Evolutionary conservation across 306 rosid species (phyloP).

Genomic region (Macrotyloma uniflorum): DNA sequence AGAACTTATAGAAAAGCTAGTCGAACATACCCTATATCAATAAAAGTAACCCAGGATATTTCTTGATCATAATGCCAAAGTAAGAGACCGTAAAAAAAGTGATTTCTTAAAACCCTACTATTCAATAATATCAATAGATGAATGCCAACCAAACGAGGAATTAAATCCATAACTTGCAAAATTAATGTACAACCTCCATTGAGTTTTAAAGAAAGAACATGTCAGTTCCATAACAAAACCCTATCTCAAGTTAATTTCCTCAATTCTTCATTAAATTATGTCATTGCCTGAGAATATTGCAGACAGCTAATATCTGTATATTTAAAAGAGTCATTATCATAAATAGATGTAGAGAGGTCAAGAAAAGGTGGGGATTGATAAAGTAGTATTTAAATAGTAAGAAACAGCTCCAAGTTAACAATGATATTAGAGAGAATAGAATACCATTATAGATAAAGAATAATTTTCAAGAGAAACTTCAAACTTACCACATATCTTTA

Average conservation of each 20-base stretch:
- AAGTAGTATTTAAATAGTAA: not conserved
- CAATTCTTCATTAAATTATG: not conserved
- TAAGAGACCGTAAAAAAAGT: not conserved
- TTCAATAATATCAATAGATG: not conserved
- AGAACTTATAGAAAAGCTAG: too few species aligned
- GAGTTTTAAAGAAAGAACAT: constrained; percentile 1
- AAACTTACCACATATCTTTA: constrained; percentile 85
- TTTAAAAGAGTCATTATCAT: constrained; percentile 1
- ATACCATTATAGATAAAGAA: constrained; percentile 27
- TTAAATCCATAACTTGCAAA: not conserved
- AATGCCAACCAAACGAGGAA: not conserved
- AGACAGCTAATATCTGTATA: constrained; percentile 4
- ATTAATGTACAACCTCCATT: not conserved
- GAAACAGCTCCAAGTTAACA: constrained; percentile 26
- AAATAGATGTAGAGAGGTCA: constrained; percentile 9
- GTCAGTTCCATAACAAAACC: not conserved
- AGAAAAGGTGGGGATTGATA: not conserved
- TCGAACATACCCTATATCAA: too few species aligned
- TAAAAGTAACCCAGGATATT: not conserved
- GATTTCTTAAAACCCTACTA: not conserved
- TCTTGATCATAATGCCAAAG: constrained; percentile 6
- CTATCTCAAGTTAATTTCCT: not conserved
- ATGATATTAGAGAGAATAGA: not conserved
- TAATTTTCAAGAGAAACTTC: constrained; percentile 21
- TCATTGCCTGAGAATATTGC: not conserved